Evolutionary conservation across 257 asterid species (phyloP), one percentile per base, ranked within the genome.

Genomic region (Solanum habrochaites): DNA sequence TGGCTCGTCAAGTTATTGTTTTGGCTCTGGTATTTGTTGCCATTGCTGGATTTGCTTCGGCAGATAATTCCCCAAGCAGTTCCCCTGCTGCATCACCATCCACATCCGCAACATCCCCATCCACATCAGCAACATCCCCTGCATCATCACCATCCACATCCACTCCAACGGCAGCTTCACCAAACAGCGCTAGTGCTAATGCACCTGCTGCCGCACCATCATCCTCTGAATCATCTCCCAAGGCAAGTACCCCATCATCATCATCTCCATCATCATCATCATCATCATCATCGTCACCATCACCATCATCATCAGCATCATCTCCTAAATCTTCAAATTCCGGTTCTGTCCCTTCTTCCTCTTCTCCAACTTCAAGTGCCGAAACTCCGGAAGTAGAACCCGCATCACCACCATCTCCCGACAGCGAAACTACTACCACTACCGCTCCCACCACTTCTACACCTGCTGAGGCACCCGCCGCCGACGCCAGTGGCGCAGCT

Each of bases 1-100:
- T 95, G 98, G 95, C 93, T 16, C 95, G 95, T 43, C 96, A 92
- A 66, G 71, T 84, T 85, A 58, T 90, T 71, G 91, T 88, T 21
- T 89, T 94, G 47, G 94, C 93, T 40, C 45, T 94, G 37, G 35
- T 93, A 83, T 84, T 93, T 86, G 88, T 91, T 81, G 96, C 90
- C 86, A 45, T 90, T 18, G 90, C 78, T 14, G 96, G 93, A 6
- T 89, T 87, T 84, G 95, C 86, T 25, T 89, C 97, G 21, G 95
- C 95, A 25, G 95, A 93, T 83, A 88, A 92, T 39, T 81, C 94
- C 14, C 97, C 97, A 0, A 52, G 78, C 73, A 14, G 58, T 37
- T 77, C 94, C 45, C 94, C 96, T 1, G 52, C 94, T 0, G 25
- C 89, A 6, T 85, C 94, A 0, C 85, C 90, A 0, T 8, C 87